phyloP scores from a whole-genome alignment of 2,329 filamentous ascomycete species.

The Cladosporium sp. region DNA sequence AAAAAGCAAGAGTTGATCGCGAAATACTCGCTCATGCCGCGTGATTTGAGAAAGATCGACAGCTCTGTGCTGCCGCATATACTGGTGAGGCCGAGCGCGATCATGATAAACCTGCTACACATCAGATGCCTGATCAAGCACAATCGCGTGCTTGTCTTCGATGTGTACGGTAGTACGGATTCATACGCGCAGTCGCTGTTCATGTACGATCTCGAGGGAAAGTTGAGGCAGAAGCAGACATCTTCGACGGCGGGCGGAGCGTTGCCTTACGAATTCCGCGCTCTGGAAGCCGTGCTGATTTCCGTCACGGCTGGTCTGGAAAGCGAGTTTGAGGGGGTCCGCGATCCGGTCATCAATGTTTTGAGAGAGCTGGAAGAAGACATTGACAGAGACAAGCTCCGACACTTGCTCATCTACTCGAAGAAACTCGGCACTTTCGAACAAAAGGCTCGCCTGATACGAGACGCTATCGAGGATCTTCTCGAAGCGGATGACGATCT shows the following conservation, averaged over 20 bases:
- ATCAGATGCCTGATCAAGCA: conserved; percentile 93
- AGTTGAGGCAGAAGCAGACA: conserved; percentile 73
- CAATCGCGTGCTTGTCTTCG: conserved; percentile 90
- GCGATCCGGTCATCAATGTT: conserved; percentile 85
- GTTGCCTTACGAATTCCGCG: conserved; percentile 92
- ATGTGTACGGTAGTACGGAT: conserved; percentile 90
- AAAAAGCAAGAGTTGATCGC: conserved; percentile 97
- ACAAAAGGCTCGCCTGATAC: conserved; percentile 89
- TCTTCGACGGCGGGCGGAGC: conserved; percentile 47
- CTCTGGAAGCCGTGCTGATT: conserved; percentile 89
- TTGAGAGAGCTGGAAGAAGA: conserved; percentile 90
- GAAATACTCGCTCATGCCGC: conserved; percentile 88
- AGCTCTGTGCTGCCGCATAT: conserved; percentile 94
- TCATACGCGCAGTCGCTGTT: conserved; percentile 95
- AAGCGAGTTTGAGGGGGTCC: conserved; percentile 88
- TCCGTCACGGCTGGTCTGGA: conserved; percentile 89
- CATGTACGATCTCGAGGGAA: conserved; percentile 95
- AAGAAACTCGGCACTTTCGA: conserved; percentile 97
- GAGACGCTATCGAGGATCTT: conserved; percentile 91
- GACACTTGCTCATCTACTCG: conserved; percentile 85
- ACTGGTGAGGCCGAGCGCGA: conserved; percentile 84
- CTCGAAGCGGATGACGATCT: conserved; percentile 95
- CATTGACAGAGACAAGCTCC: conserved; percentile 89
- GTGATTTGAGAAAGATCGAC: conserved; percentile 95
- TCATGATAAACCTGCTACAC: conserved; percentile 93